A percentile compares a stretch with the other conserved stretches of the same genome.
Evolutionary conservation across 768 basidiomycete genomes (phyloP).

Genomic region (Botryobasidium botryosum): DNA sequence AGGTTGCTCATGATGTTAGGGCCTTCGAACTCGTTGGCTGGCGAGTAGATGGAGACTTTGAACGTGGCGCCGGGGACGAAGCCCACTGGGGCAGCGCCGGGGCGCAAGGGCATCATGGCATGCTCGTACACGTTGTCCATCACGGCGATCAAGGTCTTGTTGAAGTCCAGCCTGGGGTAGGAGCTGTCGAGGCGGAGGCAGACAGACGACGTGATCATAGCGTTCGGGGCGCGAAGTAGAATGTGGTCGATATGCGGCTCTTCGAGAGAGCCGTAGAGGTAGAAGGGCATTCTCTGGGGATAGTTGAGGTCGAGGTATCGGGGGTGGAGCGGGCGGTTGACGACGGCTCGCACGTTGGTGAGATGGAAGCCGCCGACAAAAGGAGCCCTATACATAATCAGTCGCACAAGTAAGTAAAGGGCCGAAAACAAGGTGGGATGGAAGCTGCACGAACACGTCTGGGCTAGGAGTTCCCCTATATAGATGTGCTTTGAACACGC

Average conservation of each 20-base stretch:
- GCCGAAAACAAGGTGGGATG: background rate
- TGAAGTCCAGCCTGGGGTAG: background rate
- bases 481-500: background rate
- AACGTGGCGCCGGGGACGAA: too few species aligned
- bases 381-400: background rate
- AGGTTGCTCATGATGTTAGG: too few species aligned
- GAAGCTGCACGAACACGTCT: background rate
- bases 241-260: conserved; percentile 24
- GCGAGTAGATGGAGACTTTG: too few species aligned
- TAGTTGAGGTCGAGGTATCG: conserved; percentile 20
- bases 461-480: background rate
- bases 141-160: background rate
- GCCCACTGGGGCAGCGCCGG: too few species aligned
- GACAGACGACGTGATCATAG: conserved; percentile 14
- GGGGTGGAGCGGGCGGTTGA: conserved; percentile 19
- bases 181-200: background rate
- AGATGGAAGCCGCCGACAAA: conserved; percentile 12
- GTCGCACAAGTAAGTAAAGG: too few species aligned
- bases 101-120: too few species aligned
- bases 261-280: conserved; percentile 22
- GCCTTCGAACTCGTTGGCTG: too few species aligned
- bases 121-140: background rate
- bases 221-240: conserved; percentile 17
- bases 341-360: conserved; percentile 20
- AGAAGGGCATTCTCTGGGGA: conserved; percentile 23